Base-by-base conservation (phyloP, 108 stramenopile species). In the Pinguiococcus pyrenoidosus region DNA sequence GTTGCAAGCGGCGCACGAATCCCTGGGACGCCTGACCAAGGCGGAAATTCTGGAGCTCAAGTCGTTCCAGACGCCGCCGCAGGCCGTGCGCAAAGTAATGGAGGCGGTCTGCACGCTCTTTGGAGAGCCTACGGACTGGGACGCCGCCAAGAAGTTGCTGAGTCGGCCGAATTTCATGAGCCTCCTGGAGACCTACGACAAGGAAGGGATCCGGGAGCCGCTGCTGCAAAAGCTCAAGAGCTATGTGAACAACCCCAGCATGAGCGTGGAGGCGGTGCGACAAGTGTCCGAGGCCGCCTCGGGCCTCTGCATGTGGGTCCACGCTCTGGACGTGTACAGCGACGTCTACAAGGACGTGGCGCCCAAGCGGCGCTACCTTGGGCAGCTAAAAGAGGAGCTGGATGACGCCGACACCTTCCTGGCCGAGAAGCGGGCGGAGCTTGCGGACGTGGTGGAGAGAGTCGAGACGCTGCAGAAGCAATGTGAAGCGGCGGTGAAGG, bases 231-330 rank as follows among this genome's bases (percentile, higher is more conserved):
- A 59, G 29, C 47, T 71, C 23, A 65, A 60, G 21, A 49, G 23
- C 23, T 64, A 69, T 21, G 64, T 57, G n/a, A 16, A 59, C 17
- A 40, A 58, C 38, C 44, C 49, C 17, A 52, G 47, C 20, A 66
- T 68, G 64, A 28, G 49, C 1, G 51, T 55, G 3, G 56, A 68
- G n/a, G 29, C 32, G 27, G 63, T 71, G 16, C 22, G 37, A 30
- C 59, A 59, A 44, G 67, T 64, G 4, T 65, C 62, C 16, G 27
- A 38, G 20, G 70, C 70, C 9, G 68, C 68, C 16, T 36, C 52
- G 22, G 56, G 67, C 7, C 54, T 71, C 35, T 69, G 67, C 42
- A 64, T 64, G 57, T 71, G 70, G 70, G 63, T 65, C 28, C 70
- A 64, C 45, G 70, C 70, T 4, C 57, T 71, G 59, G 70, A 68